Conservation (phyloP, 352 stramenopile genomes). For the Globisporangium viniferum region DNA sequence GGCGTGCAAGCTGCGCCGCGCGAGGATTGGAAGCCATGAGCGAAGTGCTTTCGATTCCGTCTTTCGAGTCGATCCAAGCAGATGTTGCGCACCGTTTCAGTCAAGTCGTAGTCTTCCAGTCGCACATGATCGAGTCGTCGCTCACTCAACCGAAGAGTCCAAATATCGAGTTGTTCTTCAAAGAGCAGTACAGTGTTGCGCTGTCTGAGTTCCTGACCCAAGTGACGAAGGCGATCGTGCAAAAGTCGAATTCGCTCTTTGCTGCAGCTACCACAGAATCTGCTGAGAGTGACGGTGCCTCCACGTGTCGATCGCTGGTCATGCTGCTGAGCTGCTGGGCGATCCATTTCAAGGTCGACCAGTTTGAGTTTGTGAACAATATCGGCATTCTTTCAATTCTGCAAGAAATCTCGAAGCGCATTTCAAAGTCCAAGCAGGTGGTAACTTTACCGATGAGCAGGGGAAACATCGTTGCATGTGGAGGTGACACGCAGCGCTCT, state of each 20-base stretch:
- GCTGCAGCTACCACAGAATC: background rate
- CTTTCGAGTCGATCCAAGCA: slow-evolving; percentile 44
- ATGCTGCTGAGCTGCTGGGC: slow-evolving; percentile 40
- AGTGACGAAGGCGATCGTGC: slow-evolving; percentile 33
- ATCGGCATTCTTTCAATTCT: slow-evolving; percentile 39
- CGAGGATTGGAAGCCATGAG: slow-evolving; percentile 43
- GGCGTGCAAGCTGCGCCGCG: slow-evolving; percentile 35
- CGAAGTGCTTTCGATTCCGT: slow-evolving; percentile 38
- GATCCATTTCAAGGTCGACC: slow-evolving; percentile 31
- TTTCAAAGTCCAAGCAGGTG: background rate
- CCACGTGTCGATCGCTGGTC: slow-evolving; percentile 17
- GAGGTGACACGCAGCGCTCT: background rate
- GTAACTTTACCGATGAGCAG: background rate
- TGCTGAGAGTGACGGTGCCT: background rate
- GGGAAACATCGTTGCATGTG: background rate
- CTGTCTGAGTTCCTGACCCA: slow-evolving; percentile 31
- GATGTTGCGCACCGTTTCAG: slow-evolving; percentile 53
- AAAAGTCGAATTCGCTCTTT: slow-evolving; percentile 24
- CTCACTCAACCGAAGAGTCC: background rate
- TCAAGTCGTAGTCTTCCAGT: slow-evolving; percentile 47
- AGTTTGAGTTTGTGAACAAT: slow-evolving; percentile 54
- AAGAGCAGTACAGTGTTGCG: slow-evolving; percentile 26
- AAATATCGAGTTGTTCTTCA: slow-evolving; percentile 32
- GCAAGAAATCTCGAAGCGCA: slow-evolving; percentile 24
- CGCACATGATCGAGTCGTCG: background rate